Conservation (phyloP, 2,329 filamentous ascomycete genomes). For the Arthrobotrys conoides region DNA sequence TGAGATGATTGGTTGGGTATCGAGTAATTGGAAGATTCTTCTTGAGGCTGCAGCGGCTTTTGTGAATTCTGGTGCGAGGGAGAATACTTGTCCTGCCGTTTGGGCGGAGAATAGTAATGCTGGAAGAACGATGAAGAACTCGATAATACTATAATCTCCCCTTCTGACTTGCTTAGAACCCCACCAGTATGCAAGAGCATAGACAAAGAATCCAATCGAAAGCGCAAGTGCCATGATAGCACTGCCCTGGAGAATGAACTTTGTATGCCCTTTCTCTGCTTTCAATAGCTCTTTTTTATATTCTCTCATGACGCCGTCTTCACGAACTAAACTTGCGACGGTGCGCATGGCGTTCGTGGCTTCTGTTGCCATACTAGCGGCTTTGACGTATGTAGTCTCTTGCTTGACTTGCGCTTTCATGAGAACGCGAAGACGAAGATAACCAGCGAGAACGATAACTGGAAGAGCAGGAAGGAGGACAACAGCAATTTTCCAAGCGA, state of each 20-base stretch:
- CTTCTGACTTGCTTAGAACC: slow-evolving; percentile 78
- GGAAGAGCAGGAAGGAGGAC: slow-evolving; percentile 70
- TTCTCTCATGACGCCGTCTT: slow-evolving; percentile 70
- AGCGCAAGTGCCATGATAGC: slow-evolving; percentile 71
- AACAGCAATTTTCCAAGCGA: slow-evolving; percentile 71
- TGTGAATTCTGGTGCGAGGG: slow-evolving; percentile 81
- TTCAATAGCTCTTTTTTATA: slow-evolving; percentile 66
- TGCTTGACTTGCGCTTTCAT: slow-evolving; percentile 76
- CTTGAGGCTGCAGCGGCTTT: slow-evolving; percentile 75
- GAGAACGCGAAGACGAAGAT: slow-evolving; percentile 69
- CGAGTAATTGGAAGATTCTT: slow-evolving; percentile 68
- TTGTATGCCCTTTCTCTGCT: slow-evolving; percentile 70
- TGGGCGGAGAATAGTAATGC: slow-evolving; percentile 80
- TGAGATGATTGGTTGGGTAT: slow-evolving; percentile 64
- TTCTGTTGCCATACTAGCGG: slow-evolving; percentile 77
- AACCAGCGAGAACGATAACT: slow-evolving; percentile 69
- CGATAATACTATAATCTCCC: slow-evolving; percentile 76
- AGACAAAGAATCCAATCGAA: slow-evolving; percentile 76
- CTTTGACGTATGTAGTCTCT: slow-evolving; percentile 75
- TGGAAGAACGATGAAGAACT: slow-evolving; percentile 81
- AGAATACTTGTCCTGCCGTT: slow-evolving; percentile 81
- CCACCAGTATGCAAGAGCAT: slow-evolving; percentile 86
- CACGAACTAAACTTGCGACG: slow-evolving; percentile 72
- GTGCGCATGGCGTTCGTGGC: slow-evolving; percentile 78
- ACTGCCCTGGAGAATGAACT: slow-evolving; percentile 69